Base-by-base conservation (phyloP, 495 filamentous ascomycete genomes). In the Penicillium coffeae region DNA sequence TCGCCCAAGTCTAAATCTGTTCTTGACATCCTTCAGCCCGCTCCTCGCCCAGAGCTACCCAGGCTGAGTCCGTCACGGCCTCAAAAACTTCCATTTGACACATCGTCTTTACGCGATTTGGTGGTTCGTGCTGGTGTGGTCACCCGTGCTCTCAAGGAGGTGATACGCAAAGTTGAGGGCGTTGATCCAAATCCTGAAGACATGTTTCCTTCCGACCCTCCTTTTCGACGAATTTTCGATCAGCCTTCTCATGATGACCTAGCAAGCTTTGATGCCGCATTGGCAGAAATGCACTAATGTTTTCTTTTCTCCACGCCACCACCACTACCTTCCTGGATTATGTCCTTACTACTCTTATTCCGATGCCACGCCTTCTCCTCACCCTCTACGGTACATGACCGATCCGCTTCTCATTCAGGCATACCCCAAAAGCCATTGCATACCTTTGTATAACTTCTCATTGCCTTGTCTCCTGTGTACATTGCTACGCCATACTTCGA, bases 1-100 rank as follows among this genome's bases (percentile, higher is more conserved):
- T 82, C 80, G 13, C 75, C 84, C 3, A 85, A 88, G 46, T 83
- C 88, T 14, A 79, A 79, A 55, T 90, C 83, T 15, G 87, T 96
- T 2, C 86, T 95, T 56, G 87, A 93, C 65, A 82, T 84, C 21
- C 85, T 96, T 66, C 84, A 90, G 64, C 79, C 87, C 51, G 79
- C 83, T 56, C 79, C 76, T 25, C 73, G 71, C 14, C 64, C 73
- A 2, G 68, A 77, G 8, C 73, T 79, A 56, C 74, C 77, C 10
- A 64, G 68, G 37, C 50, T 75, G 33, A 9, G 70, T 38, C 64
- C 76, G n/a, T 43, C 42, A 14, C 66, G 81, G 9, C 68, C 81
- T 36, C 85, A 86, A 51, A 94, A 94, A 64, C 82, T 95, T 25
- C 88, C 88, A 12, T 96, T 96, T 55, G 90, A 95, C 60, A 95